Conservation (phyloP, 371 early-diverging fungal species). For the Mucor racemosus region DNA sequence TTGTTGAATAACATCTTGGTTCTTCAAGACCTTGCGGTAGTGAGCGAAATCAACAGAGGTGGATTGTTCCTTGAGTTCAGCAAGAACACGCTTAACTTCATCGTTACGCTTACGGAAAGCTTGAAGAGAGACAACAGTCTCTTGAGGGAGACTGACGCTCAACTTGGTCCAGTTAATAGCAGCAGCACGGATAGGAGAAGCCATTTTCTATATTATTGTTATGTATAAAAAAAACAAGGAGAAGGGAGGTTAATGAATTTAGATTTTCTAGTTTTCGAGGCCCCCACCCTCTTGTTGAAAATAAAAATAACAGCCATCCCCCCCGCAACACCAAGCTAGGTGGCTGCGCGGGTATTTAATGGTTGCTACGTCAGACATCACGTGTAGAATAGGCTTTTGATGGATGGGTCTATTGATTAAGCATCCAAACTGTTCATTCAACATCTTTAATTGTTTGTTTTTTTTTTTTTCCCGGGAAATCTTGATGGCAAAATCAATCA, state of each 20-base stretch:
- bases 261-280: constrained; percentile 7
- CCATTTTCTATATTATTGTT: constrained; percentile 22
- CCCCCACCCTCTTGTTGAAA: constrained; percentile 12
- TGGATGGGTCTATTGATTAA: too few species aligned
- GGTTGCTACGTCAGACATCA: constrained; percentile 10
- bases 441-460: too few species aligned
- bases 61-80: constrained; percentile 82
- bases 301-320: constrained; percentile 13
- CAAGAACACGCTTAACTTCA: constrained; percentile 82
- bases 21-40: constrained; percentile 87
- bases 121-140: constrained; percentile 84
- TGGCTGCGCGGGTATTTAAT: not conserved
- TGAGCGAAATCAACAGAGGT: constrained; percentile 86
- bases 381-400: not conserved
- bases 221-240: constrained; percentile 11
- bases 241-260: constrained; percentile 12
- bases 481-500: too few species aligned
- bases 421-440: too few species aligned
- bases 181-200: constrained; percentile 59
- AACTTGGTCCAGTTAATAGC: constrained; percentile 91
- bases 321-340: constrained; percentile 8
- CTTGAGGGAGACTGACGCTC: constrained; percentile 82
- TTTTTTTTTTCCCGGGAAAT: too few species aligned
- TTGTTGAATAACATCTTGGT: constrained; percentile 86
- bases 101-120: constrained; percentile 97